phyloP scores from a whole-genome alignment of 73 alveolate genomes.

The Blepharisma japonicum region DNA sequence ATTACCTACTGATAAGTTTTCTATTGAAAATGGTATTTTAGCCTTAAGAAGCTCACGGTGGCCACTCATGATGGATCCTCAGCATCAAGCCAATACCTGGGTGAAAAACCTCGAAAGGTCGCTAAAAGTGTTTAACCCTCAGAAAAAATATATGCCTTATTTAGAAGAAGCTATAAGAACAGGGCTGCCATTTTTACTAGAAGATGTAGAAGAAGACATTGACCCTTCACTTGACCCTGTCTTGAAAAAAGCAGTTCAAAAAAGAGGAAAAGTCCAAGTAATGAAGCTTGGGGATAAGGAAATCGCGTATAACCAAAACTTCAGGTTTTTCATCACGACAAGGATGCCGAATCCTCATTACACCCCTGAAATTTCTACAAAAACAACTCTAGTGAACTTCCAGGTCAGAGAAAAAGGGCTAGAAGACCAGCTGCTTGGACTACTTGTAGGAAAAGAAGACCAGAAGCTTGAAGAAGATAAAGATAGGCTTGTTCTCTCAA shows the following conservation, averaged over 20 bases:
- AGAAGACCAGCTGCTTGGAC: conserved; percentile 92
- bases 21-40: conserved; percentile 98
- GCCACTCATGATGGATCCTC: conserved; percentile 99
- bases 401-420: conserved; percentile 95
- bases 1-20: conserved; percentile 96
- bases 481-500: conserved; percentile 58
- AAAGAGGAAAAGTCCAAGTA: conserved; percentile 36
- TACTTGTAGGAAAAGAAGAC: conserved; percentile 86
- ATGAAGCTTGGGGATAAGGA: conserved; percentile 90
- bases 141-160: conserved; percentile 58
- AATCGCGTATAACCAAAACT: conserved; percentile 86
- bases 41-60: conserved; percentile 93
- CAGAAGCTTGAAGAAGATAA: conserved; percentile 72
- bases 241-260: conserved; percentile 75
- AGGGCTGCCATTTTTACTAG: conserved; percentile 88
- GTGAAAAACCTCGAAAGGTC: conserved; percentile 61
- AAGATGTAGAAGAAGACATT: conserved; percentile 93
- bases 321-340: conserved; percentile 96
- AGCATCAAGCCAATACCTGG: conserved; percentile 89
- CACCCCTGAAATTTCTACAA: conserved; percentile 98
- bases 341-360: conserved; percentile 99
- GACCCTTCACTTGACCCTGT: conserved; percentile 99
- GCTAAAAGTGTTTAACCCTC: conserved; percentile 19
- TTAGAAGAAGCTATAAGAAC: conserved; percentile 75
- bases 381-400: conserved; percentile 88